phyloP scores from a whole-genome alignment of 495 filamentous ascomycete species.

The Penicillium psychrofluorescens region DNA sequence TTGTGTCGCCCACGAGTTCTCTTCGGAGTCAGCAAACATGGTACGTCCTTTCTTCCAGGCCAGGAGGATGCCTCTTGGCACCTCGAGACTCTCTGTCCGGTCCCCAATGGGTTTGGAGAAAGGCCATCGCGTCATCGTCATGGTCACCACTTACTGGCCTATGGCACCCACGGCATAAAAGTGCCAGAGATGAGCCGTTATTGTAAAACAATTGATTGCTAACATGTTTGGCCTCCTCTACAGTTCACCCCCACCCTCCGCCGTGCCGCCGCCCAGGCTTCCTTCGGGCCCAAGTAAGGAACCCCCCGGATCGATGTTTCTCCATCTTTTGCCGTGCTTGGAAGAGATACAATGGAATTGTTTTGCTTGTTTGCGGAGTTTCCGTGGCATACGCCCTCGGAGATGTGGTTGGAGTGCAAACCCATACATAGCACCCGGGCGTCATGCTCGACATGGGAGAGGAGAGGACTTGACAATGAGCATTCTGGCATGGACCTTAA shows the following conservation, averaged over 20 bases:
- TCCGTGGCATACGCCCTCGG: too few relatives aligned
- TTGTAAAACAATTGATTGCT: constrained; percentile 11
- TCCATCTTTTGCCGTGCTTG: background rate
- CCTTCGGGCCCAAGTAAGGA: constrained; percentile 39
- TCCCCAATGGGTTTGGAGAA: background rate
- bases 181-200: background rate
- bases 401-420: too few relatives aligned
- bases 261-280: constrained; percentile 36
- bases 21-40: constrained; percentile 18
- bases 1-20: constrained; percentile 12
- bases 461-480: too few relatives aligned
- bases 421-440: too few relatives aligned
- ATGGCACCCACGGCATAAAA: constrained; percentile 5
- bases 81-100: background rate
- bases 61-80: background rate
- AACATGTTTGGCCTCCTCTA: constrained; percentile 7
- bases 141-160: background rate
- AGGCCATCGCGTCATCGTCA: background rate
- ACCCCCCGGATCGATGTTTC: constrained; percentile 2
- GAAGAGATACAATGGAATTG: too few relatives aligned
- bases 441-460: too few relatives aligned
- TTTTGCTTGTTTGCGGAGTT: too few relatives aligned
- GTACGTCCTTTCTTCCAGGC: constrained; percentile 12
- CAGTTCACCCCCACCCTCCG: constrained; percentile 39
- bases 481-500: too few relatives aligned